phyloP scores from a whole-genome alignment of 1,139 yeast species.

The Yamadazyma diospyri region DNA sequence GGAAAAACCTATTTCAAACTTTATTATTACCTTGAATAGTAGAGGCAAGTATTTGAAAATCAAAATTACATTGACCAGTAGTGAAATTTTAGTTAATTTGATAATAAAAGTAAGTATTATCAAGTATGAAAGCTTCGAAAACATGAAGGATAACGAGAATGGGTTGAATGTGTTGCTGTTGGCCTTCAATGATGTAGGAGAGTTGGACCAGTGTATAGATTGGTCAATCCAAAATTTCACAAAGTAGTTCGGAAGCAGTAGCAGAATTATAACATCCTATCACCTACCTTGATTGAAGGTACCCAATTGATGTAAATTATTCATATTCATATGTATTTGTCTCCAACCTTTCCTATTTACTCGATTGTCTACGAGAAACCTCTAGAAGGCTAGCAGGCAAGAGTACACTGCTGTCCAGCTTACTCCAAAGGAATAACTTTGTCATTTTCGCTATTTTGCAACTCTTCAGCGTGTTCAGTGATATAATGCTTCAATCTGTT shows the following conservation, averaged over 20 bases:
- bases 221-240: constrained; percentile 50
- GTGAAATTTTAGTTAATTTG: constrained; percentile 40
- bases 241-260: too few relatives aligned
- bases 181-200: constrained; percentile 55
- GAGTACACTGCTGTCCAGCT: too few relatives aligned
- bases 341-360: too few relatives aligned
- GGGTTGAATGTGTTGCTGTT: constrained; percentile 43
- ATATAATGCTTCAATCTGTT: constrained; percentile 37
- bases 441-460: constrained; percentile 27
- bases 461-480: constrained; percentile 34
- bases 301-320: too few relatives aligned
- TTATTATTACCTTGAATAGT: constrained; percentile 14
- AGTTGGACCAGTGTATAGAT: constrained; percentile 61
- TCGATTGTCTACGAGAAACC: too few relatives aligned
- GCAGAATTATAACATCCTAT: too few relatives aligned
- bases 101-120: constrained; percentile 31
- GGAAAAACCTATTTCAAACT: constrained; percentile 31
- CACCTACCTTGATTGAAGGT: too few relatives aligned
- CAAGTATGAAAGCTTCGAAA: constrained; percentile 27
- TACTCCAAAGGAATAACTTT: too few relatives aligned
- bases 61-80: constrained; percentile 33
- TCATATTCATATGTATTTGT: too few relatives aligned
- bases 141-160: constrained; percentile 27
- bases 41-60: constrained; percentile 22
- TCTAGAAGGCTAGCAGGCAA: too few relatives aligned